phyloP scores from a whole-genome alignment of 352 stramenopile genomes.

The Pseudoperonospora humuli region DNA sequence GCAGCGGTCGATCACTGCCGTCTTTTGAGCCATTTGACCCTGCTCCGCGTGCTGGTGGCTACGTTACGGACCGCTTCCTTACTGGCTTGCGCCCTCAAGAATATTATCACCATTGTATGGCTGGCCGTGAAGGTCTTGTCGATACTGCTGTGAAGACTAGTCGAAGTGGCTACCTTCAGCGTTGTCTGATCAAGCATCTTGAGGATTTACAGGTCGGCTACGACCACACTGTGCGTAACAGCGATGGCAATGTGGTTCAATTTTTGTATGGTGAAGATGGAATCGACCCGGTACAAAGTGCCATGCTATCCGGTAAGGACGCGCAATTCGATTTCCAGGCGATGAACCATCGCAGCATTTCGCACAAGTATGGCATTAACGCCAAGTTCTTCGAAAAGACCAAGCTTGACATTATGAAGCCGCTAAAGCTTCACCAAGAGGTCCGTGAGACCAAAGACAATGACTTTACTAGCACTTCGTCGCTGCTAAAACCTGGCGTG shows the following conservation, averaged over 20 bases:
- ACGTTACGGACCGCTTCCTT: slow-evolving; percentile 99
- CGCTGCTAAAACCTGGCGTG: slow-evolving; percentile 43
- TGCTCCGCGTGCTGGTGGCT: slow-evolving; percentile 95
- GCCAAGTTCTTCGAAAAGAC: slow-evolving; percentile 85
- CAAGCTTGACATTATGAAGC: slow-evolving; percentile 87
- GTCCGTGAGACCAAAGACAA: slow-evolving; percentile 45
- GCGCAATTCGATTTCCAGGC: slow-evolving; percentile 92
- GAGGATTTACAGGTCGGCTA: slow-evolving; percentile 97
- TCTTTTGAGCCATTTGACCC: slow-evolving; percentile 98
- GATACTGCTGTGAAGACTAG: slow-evolving; percentile 99
- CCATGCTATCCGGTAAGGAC: slow-evolving; percentile 92
- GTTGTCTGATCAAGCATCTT: slow-evolving; percentile 98
- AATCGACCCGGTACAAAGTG: slow-evolving; percentile 93
- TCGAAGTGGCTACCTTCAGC: slow-evolving; percentile 98
- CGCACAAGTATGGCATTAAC: slow-evolving; percentile 89
- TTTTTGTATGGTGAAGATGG: slow-evolving; percentile 99
- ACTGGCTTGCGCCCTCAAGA: slow-evolving; percentile 95
- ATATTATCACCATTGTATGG: slow-evolving; percentile 99
- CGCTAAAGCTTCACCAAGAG: slow-evolving; percentile 67
- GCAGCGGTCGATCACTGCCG: slow-evolving; percentile 95
- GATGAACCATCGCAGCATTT: slow-evolving; percentile 93
- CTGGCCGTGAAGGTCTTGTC: slow-evolving; percentile 96
- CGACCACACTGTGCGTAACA: slow-evolving; percentile 98
- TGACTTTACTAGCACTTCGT: slow-evolving; percentile 28
- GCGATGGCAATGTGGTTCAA: slow-evolving; percentile 96